phyloP scores from a whole-genome alignment of 2,329 filamentous ascomycete genomes.

The Penicillium sp. region DNA sequence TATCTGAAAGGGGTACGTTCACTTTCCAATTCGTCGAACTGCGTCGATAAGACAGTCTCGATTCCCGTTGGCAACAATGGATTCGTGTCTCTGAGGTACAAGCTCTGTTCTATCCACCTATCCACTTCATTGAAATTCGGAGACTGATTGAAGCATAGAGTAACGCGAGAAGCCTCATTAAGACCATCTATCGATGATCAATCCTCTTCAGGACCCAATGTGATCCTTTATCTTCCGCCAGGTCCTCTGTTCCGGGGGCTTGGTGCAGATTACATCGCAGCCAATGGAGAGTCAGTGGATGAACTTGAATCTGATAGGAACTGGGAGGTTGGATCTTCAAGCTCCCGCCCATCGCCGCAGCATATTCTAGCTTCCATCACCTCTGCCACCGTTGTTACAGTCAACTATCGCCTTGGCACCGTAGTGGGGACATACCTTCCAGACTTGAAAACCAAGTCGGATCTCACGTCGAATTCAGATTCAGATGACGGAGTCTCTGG shows the following conservation, averaged over 20 bases:
- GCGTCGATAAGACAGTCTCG: constrained; percentile 22
- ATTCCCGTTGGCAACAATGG: constrained; percentile 33
- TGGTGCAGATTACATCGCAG: not conserved
- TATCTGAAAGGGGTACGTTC: not conserved
- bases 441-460: not conserved
- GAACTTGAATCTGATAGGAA: too few relatives aligned
- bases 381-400: constrained; percentile 37
- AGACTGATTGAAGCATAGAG: constrained; percentile 16
- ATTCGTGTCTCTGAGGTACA: constrained; percentile 28
- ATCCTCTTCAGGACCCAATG: constrained; percentile 20
- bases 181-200: not conserved
- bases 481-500: too few relatives aligned
- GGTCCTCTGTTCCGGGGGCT: constrained; percentile 30
- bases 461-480: too few relatives aligned
- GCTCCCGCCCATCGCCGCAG: constrained; percentile 16
- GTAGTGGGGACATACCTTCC: not conserved
- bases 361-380: constrained; percentile 32
- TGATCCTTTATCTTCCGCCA: constrained; percentile 40
- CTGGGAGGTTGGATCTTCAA: not conserved
- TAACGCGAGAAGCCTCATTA: constrained; percentile 18
- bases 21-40: constrained; percentile 6
- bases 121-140: too few relatives aligned
- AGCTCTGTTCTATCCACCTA: too few relatives aligned
- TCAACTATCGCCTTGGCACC: constrained; percentile 42
- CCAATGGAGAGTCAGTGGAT: not conserved